phyloP scores from a whole-genome alignment of 2,329 filamentous ascomycete species.

The Magnaporthiopsis incrustans region DNA sequence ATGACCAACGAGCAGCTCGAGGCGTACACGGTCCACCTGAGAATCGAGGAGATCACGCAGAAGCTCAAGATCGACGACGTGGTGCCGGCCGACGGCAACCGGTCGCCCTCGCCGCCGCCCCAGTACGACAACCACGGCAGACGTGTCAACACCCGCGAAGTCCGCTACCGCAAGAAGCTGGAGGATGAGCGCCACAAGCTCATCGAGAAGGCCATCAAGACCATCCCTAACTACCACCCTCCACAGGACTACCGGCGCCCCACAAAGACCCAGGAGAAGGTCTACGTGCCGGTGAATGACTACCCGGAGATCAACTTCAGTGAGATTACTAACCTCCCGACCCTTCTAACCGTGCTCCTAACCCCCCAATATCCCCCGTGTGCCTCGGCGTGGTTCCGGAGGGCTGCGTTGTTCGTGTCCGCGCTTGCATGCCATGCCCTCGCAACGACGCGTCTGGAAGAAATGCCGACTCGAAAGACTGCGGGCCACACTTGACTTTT shows the following conservation, averaged over 20 bases:
- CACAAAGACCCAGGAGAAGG: constrained; percentile 99
- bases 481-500: constrained; percentile 16
- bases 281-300: constrained; percentile 99
- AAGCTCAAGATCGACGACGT: constrained; percentile 99
- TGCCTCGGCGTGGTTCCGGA: constrained; percentile 2
- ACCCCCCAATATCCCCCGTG: constrained; percentile 1
- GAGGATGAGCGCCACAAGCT: constrained; percentile 99
- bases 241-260: constrained; percentile 97
- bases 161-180: constrained; percentile 93
- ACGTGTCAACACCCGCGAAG: constrained; percentile 98
- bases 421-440: background rate
- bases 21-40: constrained; percentile 90
- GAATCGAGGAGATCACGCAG: constrained; percentile 98
- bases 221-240: constrained; percentile 98
- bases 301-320: constrained; percentile 99
- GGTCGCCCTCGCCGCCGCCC: constrained; percentile 92
- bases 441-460: background rate
- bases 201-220: constrained; percentile 98
- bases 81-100: constrained; percentile 89
- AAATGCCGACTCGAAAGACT: background rate
- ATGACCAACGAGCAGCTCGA: constrained; percentile 99
- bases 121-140: constrained; percentile 99
- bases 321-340: constrained; percentile 99
- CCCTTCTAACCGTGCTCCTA: constrained; percentile 53
- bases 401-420: background rate